Evolutionary conservation across 192 early-diverging fungal species (phyloP).

Genomic region (Dispira parvispora): DNA sequence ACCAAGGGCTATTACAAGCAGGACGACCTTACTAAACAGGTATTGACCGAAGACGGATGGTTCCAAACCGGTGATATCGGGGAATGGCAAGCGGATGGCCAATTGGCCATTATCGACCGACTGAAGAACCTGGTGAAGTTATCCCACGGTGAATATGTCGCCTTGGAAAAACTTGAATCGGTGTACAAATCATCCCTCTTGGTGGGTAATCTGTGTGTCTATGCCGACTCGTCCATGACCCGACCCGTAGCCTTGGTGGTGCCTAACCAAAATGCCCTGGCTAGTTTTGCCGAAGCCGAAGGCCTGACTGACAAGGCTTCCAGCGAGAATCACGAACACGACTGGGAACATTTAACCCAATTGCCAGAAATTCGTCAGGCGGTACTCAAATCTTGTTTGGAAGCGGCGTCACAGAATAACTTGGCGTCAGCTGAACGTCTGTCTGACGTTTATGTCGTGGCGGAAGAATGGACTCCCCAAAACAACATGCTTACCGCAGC

Average conservation of each 20-base stretch:
- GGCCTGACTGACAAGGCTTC: not conserved
- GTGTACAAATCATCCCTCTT: conserved; percentile 59
- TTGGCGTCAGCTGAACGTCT: conserved; percentile 64
- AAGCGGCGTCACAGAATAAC: conserved; percentile 40
- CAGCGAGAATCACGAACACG: conserved; percentile 11
- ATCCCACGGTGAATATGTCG: conserved; percentile 82
- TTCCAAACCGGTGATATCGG: conserved; percentile 82
- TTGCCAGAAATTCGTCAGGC: conserved; percentile 12
- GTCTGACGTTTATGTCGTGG: conserved; percentile 39
- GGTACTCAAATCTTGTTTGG: conserved; percentile 25
- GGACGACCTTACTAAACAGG: conserved; percentile 41
- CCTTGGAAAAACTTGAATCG: conserved; percentile 85
- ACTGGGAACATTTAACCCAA: conserved; percentile 11
- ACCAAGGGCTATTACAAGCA: conserved; percentile 69
- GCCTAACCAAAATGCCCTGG: conserved; percentile 27
- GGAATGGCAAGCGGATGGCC: conserved; percentile 61
- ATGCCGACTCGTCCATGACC: conserved; percentile 49
- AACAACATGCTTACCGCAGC: conserved; percentile 82
- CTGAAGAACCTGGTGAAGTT: conserved; percentile 91
- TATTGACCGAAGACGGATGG: conserved; percentile 66
- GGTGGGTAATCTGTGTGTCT: conserved; percentile 65
- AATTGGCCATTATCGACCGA: conserved; percentile 74
- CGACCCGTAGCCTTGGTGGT: conserved; percentile 63
- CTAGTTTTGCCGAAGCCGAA: conserved; percentile 1
- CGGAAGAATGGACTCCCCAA: conserved; percentile 84